Conservation (phyloP, 768 basidiomycete genomes). For the Leccinum fibrillosum region DNA sequence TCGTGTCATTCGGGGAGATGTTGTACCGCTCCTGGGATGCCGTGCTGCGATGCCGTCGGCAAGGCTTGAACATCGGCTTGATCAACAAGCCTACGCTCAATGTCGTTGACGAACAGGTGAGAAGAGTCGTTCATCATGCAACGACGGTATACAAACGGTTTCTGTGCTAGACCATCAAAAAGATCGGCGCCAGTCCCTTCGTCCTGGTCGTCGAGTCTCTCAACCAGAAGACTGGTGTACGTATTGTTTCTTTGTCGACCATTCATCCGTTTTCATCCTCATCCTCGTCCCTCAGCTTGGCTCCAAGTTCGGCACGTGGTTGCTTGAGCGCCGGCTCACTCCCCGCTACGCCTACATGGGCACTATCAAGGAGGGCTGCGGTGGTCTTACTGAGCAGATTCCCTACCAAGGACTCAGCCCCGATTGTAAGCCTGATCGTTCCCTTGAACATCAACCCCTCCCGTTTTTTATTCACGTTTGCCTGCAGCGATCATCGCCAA, state of each 20-base stretch:
- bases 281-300: conserved; percentile 47
- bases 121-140: conserved; percentile 7
- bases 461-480: neutral
- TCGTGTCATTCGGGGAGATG: conserved; percentile 87
- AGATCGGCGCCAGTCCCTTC: conserved; percentile 71
- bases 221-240: conserved; percentile 84
- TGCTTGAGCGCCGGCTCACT: conserved; percentile 76
- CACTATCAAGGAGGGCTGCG: conserved; percentile 69
- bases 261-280: neutral
- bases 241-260: conserved; percentile 9
- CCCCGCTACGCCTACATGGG: conserved; percentile 84
- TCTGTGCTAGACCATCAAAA: conserved; percentile 48
- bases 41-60: conserved; percentile 65
- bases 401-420: conserved; percentile 79
- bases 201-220: conserved; percentile 84
- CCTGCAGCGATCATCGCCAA: conserved; percentile 43
- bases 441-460: no score
- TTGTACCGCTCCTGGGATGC: conserved; percentile 82
- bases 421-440: conserved; percentile 48
- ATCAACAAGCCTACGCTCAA: conserved; percentile 87
- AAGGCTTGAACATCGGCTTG: conserved; percentile 77
- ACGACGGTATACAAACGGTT: neutral
- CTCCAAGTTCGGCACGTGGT: conserved; percentile 82
- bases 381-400: conserved; percentile 83
- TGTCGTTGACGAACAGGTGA: conserved; percentile 75